phyloP scores from a whole-genome alignment of 1,284 basidiomycete species.

The Thelephora terrestris region DNA sequence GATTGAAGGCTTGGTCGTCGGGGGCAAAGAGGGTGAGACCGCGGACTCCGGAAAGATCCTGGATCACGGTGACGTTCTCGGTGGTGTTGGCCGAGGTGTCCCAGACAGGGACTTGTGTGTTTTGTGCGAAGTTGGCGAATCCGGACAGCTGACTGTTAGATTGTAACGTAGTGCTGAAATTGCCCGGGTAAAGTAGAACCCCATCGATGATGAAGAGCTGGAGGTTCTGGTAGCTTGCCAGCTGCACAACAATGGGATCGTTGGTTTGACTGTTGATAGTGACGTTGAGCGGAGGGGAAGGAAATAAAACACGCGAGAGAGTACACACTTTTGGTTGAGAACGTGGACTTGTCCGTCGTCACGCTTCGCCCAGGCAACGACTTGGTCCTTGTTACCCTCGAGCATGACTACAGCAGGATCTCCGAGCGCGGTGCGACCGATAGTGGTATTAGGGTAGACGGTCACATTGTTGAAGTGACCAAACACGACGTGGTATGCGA shows the following conservation, averaged over 20 bases:
- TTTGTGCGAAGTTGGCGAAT: slow-evolving; percentile 22
- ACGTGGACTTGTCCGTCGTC: slow-evolving; percentile 36
- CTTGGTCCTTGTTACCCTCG: slow-evolving; percentile 49
- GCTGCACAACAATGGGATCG: slow-evolving; percentile 33
- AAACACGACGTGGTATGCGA: slow-evolving; percentile 55
- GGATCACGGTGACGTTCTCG: slow-evolving; percentile 25
- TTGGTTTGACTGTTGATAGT: slow-evolving; percentile 24
- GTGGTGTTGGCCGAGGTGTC: slow-evolving; percentile 23
- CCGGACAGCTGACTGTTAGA: slow-evolving; percentile 28
- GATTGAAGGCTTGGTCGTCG: slow-evolving; percentile 38
- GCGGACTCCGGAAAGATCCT: slow-evolving; percentile 27
- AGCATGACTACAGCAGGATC: slow-evolving; percentile 36
- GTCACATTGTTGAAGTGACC: slow-evolving; percentile 38
- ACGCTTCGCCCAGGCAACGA: slow-evolving; percentile 47
- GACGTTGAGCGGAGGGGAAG: not conserved
- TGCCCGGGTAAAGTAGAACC: slow-evolving; percentile 45
- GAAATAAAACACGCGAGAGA: not conserved
- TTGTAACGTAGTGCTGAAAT: slow-evolving; percentile 33
- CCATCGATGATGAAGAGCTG: slow-evolving; percentile 41
- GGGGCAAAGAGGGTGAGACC: slow-evolving; percentile 71
- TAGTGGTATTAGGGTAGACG: slow-evolving; percentile 43
- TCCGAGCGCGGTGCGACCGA: slow-evolving; percentile 54
- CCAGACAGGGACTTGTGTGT: slow-evolving; percentile 13
- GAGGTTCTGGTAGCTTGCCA: slow-evolving; percentile 35
- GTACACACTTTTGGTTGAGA: slow-evolving; percentile 42